Evolutionary conservation across 1,284 basidiomycete genomes (phyloP), one percentile per base, ranked within the genome.

Genomic region (Pseudozyma pruni): DNA sequence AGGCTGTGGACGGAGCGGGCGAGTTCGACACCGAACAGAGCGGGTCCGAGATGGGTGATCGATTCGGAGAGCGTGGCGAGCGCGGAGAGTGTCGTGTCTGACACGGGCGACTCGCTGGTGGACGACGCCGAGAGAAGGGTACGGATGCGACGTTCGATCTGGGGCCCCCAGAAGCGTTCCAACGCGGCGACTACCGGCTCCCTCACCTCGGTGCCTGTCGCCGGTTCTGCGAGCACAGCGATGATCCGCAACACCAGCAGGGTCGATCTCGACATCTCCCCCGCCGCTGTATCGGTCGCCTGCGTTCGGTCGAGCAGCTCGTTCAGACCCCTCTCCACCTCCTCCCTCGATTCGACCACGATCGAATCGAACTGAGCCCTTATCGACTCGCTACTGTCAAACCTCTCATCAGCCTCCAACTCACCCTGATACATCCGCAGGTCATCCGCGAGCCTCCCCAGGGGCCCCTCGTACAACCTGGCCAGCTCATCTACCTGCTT

Each of bases 31-130:
- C 66, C 59, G 1, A 47, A 46, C 6, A 62, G 59, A 4, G 55
- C 54, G 14, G 66, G 54, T 11, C 66, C 66, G 13, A 69, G 43
- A 34, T 59, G 49, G 13, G 63, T 48, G 13, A 69, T 53, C 8
- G 59, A 63, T 20, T 59, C 55, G 17, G 66, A 51, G 10, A 69
- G 31, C n/a, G 39, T 46, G 20, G 43, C 39, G 32, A 69, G 35
- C 7, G 54, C 49, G 14, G 40, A 34, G n/a, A 63, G 40, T 44
- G 56, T 35, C 19, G 37, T 29, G 3, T 37, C 16, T 25, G 66
- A 69, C 8, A 48, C 44, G 8, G 62, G 42, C 17, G 46, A 8
- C 0, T 35, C 33, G 14, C 32, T n/a, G n/a, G n/a, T n/a, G n/a
- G n/a, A n/a, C n/a, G n/a, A n/a, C n/a, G n/a, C n/a, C n/a, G n/a